Evolutionary conservation across 169 alveolate species (phyloP), one percentile per base, ranked within the genome.

Genomic region (Plasmodium falciparum): DNA sequence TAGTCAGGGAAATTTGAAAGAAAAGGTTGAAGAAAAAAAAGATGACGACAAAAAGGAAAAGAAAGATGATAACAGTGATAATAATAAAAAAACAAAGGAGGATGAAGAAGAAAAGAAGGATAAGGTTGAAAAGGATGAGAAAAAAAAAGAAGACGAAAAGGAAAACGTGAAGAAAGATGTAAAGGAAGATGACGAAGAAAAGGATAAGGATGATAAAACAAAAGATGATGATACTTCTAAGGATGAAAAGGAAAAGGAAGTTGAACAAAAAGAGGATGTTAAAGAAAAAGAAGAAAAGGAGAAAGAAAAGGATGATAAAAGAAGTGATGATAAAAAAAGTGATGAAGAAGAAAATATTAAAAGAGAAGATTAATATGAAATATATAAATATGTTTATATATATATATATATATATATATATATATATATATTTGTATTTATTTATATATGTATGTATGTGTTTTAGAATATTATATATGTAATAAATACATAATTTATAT

Each of bases 91-190:
- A 15, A 54, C 88, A 50, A 17, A 88, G 2, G 88, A 83, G 29
- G 91, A 93, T 4, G 80, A 66, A 5, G 63, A 83, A 12, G 76
- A 88, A 15, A 52, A 70, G 58, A 73, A 70, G 39, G 72, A 86
- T 15, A 62, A 74, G 39, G 86, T 70, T n/a, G 88, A 88, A 29
- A 61, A 66, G 33, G 66, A 78, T 12, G 75, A 66, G 9, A 67
- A 93, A 86, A 73, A 67, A 7, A 93, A 94, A 8, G 95, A 95
- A 58, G 91, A 94, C 20, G 89, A 80, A 24, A 58, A 92, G 17
- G 74, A 43, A 29, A 94, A 95, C 22, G 49, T 63, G 3, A 74
- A 33, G 15, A 13, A 73, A 7, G 43, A 56, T 1, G 80, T 62
- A 0, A 33, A 11, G 50, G 58, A 88, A 17, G 70, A 52, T 2